Evolutionary conservation across 1,139 yeast genomes (phyloP).

Genomic region (Yamadazyma oceani): DNA sequence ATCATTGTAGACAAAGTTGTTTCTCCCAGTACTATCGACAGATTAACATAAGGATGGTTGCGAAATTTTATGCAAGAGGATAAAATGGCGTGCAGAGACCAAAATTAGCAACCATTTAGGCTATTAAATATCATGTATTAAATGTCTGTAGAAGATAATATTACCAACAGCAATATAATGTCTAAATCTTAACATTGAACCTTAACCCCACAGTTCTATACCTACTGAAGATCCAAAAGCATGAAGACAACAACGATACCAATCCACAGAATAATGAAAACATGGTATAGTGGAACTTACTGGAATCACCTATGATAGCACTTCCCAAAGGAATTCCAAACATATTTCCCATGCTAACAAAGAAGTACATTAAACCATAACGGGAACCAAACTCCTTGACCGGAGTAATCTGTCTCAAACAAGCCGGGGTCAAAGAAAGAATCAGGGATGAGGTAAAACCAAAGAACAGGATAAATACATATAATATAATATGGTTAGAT

Average conservation of each 20-base stretch:
- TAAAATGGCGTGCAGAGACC: too few relatives aligned
- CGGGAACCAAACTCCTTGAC: conserved; percentile 37
- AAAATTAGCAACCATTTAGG: too few relatives aligned
- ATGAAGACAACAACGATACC: conserved; percentile 27
- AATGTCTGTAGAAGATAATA: too few relatives aligned
- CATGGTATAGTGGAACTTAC: conserved; percentile 28
- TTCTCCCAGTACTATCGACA: too few relatives aligned
- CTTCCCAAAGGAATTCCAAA: conserved; percentile 48
- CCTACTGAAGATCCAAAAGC: conserved; percentile 35
- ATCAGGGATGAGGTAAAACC: conserved; percentile 34
- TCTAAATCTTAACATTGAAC: conserved; percentile 29
- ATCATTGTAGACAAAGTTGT: too few relatives aligned
- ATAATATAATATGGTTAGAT: conserved; percentile 26
- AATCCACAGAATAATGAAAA: conserved; percentile 39
- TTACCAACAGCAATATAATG: neutral
- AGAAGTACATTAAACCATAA: conserved; percentile 39
- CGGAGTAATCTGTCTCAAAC: conserved; percentile 40
- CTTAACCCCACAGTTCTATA: conserved; percentile 32
- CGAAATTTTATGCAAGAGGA: too few relatives aligned
- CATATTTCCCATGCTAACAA: conserved; percentile 41
- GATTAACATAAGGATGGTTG: too few relatives aligned
- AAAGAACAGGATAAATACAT: conserved; percentile 24
- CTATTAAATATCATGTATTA: too few relatives aligned
- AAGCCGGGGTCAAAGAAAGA: conserved; percentile 39
- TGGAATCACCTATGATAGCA: conserved; percentile 38